phyloP scores from a whole-genome alignment of 2,329 filamentous ascomycete species.

The Cytospora piceicola region DNA sequence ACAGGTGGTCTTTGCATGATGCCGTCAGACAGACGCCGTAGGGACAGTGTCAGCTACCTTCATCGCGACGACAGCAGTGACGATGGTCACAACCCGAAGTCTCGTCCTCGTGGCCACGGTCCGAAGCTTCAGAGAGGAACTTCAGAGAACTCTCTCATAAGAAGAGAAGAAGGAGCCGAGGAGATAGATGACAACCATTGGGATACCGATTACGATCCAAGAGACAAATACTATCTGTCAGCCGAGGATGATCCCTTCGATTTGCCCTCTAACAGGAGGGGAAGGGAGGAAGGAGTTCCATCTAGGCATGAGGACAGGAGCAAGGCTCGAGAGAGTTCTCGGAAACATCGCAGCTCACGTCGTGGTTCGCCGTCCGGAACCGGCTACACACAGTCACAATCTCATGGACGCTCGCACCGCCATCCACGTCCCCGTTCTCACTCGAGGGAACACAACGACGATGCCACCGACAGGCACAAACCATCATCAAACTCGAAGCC shows the following conservation, averaged over 20 bases:
- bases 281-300: not conserved
- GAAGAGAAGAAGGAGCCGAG: conserved; percentile 9
- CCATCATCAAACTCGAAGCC: conserved; percentile 10
- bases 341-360: conserved; percentile 10
- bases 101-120: conserved; percentile 14
- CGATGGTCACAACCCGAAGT: conserved; percentile 15
- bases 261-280: conserved; percentile 6
- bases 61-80: conserved; percentile 23
- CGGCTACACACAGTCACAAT: conserved; percentile 8
- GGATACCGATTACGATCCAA: conserved; percentile 33
- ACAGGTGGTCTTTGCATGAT: conserved; percentile 4
- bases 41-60: conserved; percentile 16
- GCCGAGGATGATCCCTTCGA: conserved; percentile 27
- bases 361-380: conserved; percentile 8
- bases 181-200: conserved; percentile 15
- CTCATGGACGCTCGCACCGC: conserved; percentile 4
- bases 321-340: conserved; percentile 13
- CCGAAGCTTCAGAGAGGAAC: conserved; percentile 17
- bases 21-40: conserved; percentile 23
- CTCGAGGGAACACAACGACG: conserved; percentile 4
- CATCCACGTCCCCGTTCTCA: conserved; percentile 14
- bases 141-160: conserved; percentile 27
- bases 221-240: conserved; percentile 33
- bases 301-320: not conserved
- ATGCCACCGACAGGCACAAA: conserved; percentile 8